Percentiles rank a stretch among this genome's conserved stretches.
These are phyloP conservation scores for Podosphaera aphanis DNA, from an alignment of 2,329 filamentous ascomycete genomes.

Conservation along the genomic window DNA sequence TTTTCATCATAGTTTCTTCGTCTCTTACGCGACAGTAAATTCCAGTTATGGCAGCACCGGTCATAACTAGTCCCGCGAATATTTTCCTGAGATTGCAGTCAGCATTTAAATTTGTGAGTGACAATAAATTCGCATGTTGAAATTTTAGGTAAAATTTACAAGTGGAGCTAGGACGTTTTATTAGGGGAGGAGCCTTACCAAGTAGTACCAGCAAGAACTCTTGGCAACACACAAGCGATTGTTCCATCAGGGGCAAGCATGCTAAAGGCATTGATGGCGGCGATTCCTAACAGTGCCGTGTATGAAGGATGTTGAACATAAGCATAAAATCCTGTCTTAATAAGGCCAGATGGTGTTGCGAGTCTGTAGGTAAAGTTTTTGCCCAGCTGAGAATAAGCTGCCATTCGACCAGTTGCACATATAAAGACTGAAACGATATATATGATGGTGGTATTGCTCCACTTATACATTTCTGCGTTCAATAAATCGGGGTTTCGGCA, in stretches of 20 bases:
- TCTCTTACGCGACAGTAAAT: slow-evolving; percentile 19
- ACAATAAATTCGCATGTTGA: no score
- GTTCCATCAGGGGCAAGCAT: slow-evolving; percentile 19
- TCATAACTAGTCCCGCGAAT: slow-evolving; percentile 4
- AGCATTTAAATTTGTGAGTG: no score
- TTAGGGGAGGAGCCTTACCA: background rate
- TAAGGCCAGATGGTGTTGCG: slow-evolving; percentile 35
- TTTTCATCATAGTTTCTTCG: slow-evolving; percentile 26
- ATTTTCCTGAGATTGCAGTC: background rate
- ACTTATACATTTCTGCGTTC: slow-evolving; percentile 9
- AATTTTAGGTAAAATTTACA: no score
- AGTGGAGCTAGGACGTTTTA: background rate
- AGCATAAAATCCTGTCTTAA: slow-evolving; percentile 58
- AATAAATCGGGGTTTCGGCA: slow-evolving; percentile 5
- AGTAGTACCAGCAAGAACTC: background rate
- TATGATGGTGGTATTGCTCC: slow-evolving; percentile 7
- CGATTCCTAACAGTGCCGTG: slow-evolving; percentile 20
- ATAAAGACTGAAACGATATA: slow-evolving; percentile 9
- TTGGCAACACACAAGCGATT: slow-evolving; percentile 19
- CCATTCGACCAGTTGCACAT: slow-evolving; percentile 14
- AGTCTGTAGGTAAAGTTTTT: slow-evolving; percentile 30
- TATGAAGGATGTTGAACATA: slow-evolving; percentile 67
- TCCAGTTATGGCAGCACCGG: background rate
- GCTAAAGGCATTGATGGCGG: slow-evolving; percentile 14
- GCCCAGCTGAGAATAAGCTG: slow-evolving; percentile 23